Evolutionary conservation across 176 grass and related monocot genomes (phyloP), one percentile per base, ranked within the genome.

Genomic region (Secale cereale): DNA sequence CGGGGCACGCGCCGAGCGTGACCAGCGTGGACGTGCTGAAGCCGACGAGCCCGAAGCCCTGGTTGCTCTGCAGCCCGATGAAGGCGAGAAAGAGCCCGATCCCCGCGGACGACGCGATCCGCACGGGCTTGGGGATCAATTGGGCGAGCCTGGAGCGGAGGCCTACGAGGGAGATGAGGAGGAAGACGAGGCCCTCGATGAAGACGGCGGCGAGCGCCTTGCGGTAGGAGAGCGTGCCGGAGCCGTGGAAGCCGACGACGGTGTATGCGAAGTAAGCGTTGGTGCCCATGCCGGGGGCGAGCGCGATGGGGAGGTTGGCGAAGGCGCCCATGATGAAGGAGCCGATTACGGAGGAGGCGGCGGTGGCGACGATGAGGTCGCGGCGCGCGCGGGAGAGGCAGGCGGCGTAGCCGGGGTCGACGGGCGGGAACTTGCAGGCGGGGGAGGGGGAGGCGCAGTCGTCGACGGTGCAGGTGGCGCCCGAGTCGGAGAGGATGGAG

Each of bases 201-300:
- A 97, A 97, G 12, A 97, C 94, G 0, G 94, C 94, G 20, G 91
- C 94, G 3, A 93, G 94, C 20, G 94, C 94, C 10, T 74, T 89
- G 52, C 89, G 59, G 78, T 93, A 97, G 4, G 85, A 56, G 62
- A 97, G 87, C 48, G 75, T 85, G 50, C 94, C 94, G 15, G 94
- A 93, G 87, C 94, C 94, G 63, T 96, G 94, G 80, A 90, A 96
- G 0, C 94, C 94, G 11, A 96, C 91, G 54, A 96, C 89, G 0
- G 91, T 93, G 87, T 96, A 97, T 8, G 94, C 84, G 74, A 97
- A 97, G 85, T 97, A 97, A 27, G 94, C 94, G 61, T 97, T 97
- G 17, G 91, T 88, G 52, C 94, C 94, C 94, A 97, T 97, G 60
- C 91, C 94, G 0, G 94, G 91, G 0, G 94, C 94, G 9, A 93